These are phyloP conservation scores for Aspergillus fumigatiaffinis DNA, from an alignment of 2,329 filamentous ascomycete species.

Conservation along the genomic window DNA sequence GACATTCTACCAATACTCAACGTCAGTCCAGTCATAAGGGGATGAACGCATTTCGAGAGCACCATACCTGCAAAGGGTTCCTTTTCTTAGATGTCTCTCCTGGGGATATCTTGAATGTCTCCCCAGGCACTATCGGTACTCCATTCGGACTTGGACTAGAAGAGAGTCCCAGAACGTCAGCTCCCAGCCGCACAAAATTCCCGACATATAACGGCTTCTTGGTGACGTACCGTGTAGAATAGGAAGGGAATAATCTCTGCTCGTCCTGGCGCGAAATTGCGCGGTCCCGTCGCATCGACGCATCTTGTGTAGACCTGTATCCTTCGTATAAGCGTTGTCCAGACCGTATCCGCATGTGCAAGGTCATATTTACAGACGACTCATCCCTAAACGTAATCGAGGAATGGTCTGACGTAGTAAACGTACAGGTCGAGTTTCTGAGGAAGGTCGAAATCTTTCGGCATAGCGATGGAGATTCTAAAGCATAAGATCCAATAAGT, in stretches of 20 bases:
- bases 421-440: constrained; percentile 15
- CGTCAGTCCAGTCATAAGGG: background rate
- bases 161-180: background rate
- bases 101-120: constrained; percentile 15
- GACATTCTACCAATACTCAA: background rate
- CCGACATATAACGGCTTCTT: background rate
- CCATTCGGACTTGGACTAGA: constrained; percentile 16
- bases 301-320: constrained; percentile 12
- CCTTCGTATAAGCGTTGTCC: constrained; percentile 10
- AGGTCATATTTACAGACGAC: constrained; percentile 19
- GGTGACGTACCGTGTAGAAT: constrained; percentile 12
- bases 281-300: constrained; percentile 11
- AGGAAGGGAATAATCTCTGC: constrained; percentile 18
- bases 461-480: constrained; percentile 17
- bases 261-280: constrained; percentile 14
- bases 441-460: constrained; percentile 9
- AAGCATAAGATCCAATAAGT: background rate
- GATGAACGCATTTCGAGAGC: background rate
- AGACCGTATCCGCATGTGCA: background rate
- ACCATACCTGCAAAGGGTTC: constrained; percentile 18
- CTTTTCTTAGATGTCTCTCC: constrained; percentile 21
- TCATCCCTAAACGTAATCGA: constrained; percentile 19
- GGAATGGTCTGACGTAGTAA: constrained; percentile 15
- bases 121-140: constrained; percentile 27
- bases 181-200: background rate